Conservation (phyloP, 2,329 filamentous ascomycete species). For the Aureobasidium sp. region DNA sequence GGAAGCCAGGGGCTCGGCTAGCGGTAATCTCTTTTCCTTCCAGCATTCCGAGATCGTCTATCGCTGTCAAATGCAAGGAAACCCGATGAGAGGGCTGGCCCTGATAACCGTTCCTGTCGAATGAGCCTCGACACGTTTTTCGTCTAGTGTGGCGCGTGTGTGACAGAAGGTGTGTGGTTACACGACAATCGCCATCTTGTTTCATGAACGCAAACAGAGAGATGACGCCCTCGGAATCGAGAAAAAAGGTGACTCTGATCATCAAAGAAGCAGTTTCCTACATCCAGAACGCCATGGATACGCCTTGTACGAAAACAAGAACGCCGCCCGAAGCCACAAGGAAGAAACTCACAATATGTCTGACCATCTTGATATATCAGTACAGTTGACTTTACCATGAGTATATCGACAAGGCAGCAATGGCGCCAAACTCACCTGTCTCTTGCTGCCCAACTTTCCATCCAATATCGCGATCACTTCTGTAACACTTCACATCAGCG, state of each 20-base stretch:
- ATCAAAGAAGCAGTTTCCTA: neutral
- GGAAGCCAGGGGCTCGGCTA: conserved; percentile 7
- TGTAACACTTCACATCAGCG: neutral
- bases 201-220: neutral
- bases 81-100: neutral
- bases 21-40: conserved; percentile 6
- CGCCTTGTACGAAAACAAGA: neutral
- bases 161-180: neutral
- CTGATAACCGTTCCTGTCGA: neutral
- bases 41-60: neutral
- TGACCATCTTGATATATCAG: neutral
- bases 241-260: neutral
- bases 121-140: neutral
- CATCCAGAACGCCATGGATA: neutral
- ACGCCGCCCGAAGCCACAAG: neutral
- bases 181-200: neutral
- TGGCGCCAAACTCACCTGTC: neutral
- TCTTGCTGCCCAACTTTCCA: neutral
- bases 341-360: neutral
- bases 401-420: neutral
- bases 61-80: neutral
- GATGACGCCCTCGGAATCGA: neutral
- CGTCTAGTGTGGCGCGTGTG: neutral
- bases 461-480: neutral
- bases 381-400: neutral